Base-by-base conservation (phyloP, 805 yeast genomes). In the Kuraishia ogatae region DNA sequence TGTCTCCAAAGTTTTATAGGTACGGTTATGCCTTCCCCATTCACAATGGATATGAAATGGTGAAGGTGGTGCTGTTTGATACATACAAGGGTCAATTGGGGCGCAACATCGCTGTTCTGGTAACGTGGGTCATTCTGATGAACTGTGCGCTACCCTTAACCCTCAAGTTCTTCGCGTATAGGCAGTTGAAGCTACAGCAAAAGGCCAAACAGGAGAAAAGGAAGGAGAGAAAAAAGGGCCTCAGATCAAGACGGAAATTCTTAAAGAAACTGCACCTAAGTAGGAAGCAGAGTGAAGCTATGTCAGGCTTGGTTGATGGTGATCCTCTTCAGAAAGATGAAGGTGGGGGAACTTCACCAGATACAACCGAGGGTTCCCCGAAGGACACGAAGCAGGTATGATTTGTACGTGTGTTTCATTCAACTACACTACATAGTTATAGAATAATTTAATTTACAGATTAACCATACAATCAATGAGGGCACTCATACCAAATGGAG, bases 21-120 rank as follows among this genome's bases (percentile, higher is more conserved):
- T 83, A 79, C 64, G 89, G 89, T n/a, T 84, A 82, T 61, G 84
- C 79, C 23, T 72, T 82, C 71, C 92, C 92, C 0, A 73, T 84
- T 49, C 81, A 81, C 61, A 82, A 83, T 58, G 81, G 85, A 0
- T 74, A 74, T 52, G 87, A 81, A 57, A 74, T 81, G 35, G 76
- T 75, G 57, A 79, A 79, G 62, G 85, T 83, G 1, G 71, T 85
- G 1, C 74, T 85, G 55, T 77, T 83, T 61, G 68, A 81, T 61
- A 68, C 84, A 2, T 77, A 78, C 64, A 83, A 79, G 62, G 82
- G 83, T 2, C 64, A 75, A 21, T 58, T 86, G 65, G 89, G 89
- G n/a, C 66, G 84, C 60, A 79, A 84, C 61, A 73, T 78, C 57
- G 91, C 87, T 48, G 71, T 86, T 15, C 63, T 86, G 49, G 64